A percentile compares a stretch with the other conserved stretches of the same genome.
Evolutionary conservation across 768 basidiomycete species (phyloP).

Genomic region (Fomitopsis pulvina): DNA sequence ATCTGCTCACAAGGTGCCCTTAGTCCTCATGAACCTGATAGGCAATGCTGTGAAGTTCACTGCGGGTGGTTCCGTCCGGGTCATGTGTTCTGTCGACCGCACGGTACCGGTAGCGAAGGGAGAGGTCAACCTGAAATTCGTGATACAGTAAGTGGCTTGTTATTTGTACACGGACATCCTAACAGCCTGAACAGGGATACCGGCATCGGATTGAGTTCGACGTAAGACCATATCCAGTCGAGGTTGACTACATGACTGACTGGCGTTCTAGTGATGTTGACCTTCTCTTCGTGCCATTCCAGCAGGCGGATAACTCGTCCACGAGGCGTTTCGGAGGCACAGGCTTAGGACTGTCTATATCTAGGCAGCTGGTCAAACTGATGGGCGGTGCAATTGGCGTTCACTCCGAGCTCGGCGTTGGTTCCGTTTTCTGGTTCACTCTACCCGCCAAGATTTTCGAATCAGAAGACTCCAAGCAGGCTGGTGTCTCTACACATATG

Average conservation of each 20-base stretch:
- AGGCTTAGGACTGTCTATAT: conserved; percentile 71
- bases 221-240: conserved; percentile 8
- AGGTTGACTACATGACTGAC: background rate
- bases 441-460: conserved; percentile 57
- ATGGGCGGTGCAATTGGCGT: conserved; percentile 73
- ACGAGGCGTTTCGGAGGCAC: conserved; percentile 74
- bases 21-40: conserved; percentile 72
- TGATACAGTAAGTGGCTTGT: conserved; percentile 42
- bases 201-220: conserved; percentile 60
- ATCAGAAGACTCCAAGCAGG: conserved; percentile 52
- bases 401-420: conserved; percentile 53
- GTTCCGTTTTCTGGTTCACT: conserved; percentile 70
- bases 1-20: background rate
- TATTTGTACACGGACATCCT: background rate
- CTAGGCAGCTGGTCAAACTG: conserved; percentile 66
- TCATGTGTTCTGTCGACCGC: conserved; percentile 51
- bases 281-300: conserved; percentile 66
- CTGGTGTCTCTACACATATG: conserved; percentile 17
- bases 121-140: conserved; percentile 54
- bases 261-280: conserved; percentile 44
- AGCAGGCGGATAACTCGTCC: conserved; percentile 74
- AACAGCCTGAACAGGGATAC: conserved; percentile 42
- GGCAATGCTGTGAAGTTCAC: conserved; percentile 79
- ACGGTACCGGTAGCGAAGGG: conserved; percentile 25
- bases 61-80: conserved; percentile 52